Conservation (phyloP, 2,329 filamentous ascomycete genomes). For the Neofusicoccum laricinum region DNA sequence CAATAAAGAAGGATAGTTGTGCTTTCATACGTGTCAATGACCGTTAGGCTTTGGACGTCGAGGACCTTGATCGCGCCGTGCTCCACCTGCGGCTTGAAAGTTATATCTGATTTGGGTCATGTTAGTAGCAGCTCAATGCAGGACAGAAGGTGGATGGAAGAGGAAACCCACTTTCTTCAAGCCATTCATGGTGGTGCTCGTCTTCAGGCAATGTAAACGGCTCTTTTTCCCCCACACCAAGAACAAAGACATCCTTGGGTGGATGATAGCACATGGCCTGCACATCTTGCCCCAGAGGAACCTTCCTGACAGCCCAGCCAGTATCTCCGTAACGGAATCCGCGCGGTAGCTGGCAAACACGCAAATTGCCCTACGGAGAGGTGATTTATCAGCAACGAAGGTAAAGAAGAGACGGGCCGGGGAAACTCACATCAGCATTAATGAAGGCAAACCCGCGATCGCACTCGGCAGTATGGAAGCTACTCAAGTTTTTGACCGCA, state of each 20-base stretch:
- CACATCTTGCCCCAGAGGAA: conserved; percentile 68
- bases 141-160: too few relatives aligned
- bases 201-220: conserved; percentile 84
- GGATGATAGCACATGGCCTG: conserved; percentile 74
- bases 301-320: conserved; percentile 71
- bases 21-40: conserved; percentile 63
- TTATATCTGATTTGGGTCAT: conserved; percentile 39
- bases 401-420: neutral
- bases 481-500: conserved; percentile 67
- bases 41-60: conserved; percentile 70
- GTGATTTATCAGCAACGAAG: conserved; percentile 19
- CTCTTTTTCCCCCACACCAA: conserved; percentile 65
- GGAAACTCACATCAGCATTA: conserved; percentile 53
- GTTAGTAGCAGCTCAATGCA: neutral
- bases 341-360: conserved; percentile 68
- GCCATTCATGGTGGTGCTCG: conserved; percentile 78
- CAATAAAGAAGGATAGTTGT: too few relatives aligned
- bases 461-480: conserved; percentile 74
- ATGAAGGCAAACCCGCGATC: conserved; percentile 81
- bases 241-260: conserved; percentile 69
- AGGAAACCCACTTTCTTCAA: conserved; percentile 58
- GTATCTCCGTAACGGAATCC: conserved; percentile 69
- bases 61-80: conserved; percentile 75
- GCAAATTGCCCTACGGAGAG: conserved; percentile 58
- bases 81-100: conserved; percentile 64